These are phyloP conservation scores for Vinca major DNA, from an alignment of 305 asterid genomes.

Conservation along the genomic window DNA sequence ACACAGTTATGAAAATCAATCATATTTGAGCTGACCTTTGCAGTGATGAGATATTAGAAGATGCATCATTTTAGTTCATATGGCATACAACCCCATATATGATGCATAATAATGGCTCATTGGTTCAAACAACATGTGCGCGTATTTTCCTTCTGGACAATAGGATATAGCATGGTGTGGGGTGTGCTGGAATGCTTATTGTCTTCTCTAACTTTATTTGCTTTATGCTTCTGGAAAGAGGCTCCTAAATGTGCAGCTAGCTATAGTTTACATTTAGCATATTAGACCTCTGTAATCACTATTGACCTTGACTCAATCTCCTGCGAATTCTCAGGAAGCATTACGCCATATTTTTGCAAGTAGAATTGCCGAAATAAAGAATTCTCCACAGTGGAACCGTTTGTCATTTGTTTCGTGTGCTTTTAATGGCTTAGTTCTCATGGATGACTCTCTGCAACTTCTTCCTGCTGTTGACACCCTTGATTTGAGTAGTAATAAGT, in stretches of 20 bases:
- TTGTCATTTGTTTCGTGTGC: conserved; percentile 91
- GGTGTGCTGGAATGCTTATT: background rate
- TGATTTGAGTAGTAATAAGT: conserved; percentile 88
- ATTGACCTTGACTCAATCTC: conserved; percentile 14
- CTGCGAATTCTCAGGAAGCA: conserved; percentile 52
- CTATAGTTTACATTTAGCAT: background rate
- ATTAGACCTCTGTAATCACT: conserved; percentile 5
- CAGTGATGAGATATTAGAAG: too few relatives aligned
- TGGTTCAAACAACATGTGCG: background rate
- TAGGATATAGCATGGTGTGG: background rate
- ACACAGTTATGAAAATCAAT: background rate
- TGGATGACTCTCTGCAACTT: conserved; percentile 95
- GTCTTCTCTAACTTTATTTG: background rate
- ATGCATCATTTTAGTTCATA: background rate
- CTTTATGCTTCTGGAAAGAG: background rate
- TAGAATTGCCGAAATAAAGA: conserved; percentile 79
- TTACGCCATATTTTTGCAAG: conserved; percentile 78
- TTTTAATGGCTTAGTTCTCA: conserved; percentile 66
- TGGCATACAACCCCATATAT: background rate
- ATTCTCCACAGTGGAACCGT: conserved; percentile 78
- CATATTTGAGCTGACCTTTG: background rate
- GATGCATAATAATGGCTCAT: background rate
- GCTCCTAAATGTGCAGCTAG: background rate
- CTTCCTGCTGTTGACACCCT: conserved; percentile 85
- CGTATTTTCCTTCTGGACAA: background rate